Base-by-base conservation (phyloP, 371 early-diverging fungal species). In the Mortierella polycephala region DNA sequence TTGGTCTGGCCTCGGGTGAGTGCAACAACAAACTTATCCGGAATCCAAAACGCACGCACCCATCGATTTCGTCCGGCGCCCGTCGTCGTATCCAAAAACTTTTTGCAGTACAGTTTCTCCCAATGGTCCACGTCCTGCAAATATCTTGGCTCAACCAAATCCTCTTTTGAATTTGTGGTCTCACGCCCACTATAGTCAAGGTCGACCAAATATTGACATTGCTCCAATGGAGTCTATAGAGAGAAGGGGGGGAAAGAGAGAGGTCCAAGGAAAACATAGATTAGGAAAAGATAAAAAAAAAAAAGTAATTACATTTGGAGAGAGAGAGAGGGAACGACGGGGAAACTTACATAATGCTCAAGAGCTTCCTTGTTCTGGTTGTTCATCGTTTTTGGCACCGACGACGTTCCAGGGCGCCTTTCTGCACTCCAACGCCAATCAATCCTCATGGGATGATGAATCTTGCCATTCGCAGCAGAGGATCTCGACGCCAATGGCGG, bases 401-500 rank as follows among this genome's bases (percentile, higher is more conserved):
- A 53, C 2, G 79, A 77, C 10, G 79, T 77, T 47, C 79, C 79
- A 0, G 72, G 79, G 8, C 79, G 59, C 30, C 79, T 59, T 12
- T 71, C 79, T 44, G 79, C 68, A 57, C 79, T 77, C 79, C 79
- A 77, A 1, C 69, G 64, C 79, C 79, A 77, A 18, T 77, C 79
- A 20, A 77, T 49, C 12, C 61, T 54, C 30, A 65, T 30, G 0
- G 69, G 72, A 23, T 20, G 60, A 51, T 72, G 67, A 0, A 47
- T 42, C 46, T 67, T 71, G 10, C 68, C 77, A n/a, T 58, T 44
- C 5, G 60, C 57, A 0, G 70, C 74, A 16, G 74, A 69, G 4
- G 75, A 70, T 42, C 62, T n/a, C 8, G 16, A 20, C 4, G 16
- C 39, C 51, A 62, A 14, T 7, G 57, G 56, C n/a, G 54, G 62